A percentile compares a stretch with the other conserved stretches of the same genome.
These are phyloP conservation scores for Shiraia bambusicola DNA, from an alignment of 2,329 filamentous ascomycete genomes.

Conservation along the genomic window DNA sequence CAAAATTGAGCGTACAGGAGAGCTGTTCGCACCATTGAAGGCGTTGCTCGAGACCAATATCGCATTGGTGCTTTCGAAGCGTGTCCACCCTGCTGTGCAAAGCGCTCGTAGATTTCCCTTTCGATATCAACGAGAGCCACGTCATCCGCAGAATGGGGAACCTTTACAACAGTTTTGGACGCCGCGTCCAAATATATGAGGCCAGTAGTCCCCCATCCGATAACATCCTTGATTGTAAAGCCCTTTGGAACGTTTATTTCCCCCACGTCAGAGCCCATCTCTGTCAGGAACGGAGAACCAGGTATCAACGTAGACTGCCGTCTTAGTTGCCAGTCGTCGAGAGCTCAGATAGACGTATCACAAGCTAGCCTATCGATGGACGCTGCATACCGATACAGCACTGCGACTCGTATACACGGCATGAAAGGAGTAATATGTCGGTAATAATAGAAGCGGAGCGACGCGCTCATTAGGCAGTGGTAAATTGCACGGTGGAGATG, in stretches of 20 bases:
- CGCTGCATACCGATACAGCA: too few relatives aligned
- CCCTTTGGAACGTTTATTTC: conserved; percentile 1
- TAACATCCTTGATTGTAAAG: conserved; percentile 2
- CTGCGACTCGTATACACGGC: too few relatives aligned
- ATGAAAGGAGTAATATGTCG: too few relatives aligned
- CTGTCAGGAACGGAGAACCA: too few relatives aligned
- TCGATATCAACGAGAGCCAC: conserved; percentile 1
- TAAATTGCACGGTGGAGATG: too few relatives aligned
- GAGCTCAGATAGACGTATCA: too few relatives aligned
- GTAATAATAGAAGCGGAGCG: too few relatives aligned
- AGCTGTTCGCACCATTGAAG: background rate
- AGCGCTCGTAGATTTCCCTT: conserved; percentile 7
- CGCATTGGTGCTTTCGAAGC: background rate
- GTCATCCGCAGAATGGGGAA: background rate
- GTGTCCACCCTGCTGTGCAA: conserved; percentile 6
- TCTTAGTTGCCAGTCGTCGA: too few relatives aligned
- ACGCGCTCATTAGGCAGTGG: too few relatives aligned
- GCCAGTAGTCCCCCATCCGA: conserved; percentile 4
- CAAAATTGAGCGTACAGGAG: background rate
- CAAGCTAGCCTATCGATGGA: too few relatives aligned
- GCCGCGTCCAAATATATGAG: conserved; percentile 3
- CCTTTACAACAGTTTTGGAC: conserved; percentile 6
- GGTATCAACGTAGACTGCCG: too few relatives aligned
- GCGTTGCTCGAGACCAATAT: background rate
- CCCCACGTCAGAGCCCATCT: too few relatives aligned